Evolutionary conservation across 768 basidiomycete species (phyloP), one percentile per base, ranked within the genome.

Genomic region (Gelatoporia subvermispora): DNA sequence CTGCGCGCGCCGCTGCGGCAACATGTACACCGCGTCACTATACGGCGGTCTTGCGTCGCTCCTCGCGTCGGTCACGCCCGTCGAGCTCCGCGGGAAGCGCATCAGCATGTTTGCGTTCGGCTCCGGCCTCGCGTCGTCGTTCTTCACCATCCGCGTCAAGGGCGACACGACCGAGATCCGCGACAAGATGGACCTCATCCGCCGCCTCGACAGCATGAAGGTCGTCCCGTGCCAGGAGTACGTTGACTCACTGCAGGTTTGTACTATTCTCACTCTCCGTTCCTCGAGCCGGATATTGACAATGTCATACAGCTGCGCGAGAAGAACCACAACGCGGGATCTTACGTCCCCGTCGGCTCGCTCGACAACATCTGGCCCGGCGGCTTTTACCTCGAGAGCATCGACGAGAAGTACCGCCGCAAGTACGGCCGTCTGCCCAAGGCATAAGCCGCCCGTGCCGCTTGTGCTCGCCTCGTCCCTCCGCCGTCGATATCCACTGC

Each of bases 21-120:
- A 99, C 82, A 95, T 93, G 87, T 97, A 99, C 78, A 95, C 96
- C 11, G 96, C 87, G 13, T 94, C 92, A 15, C 76, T 99, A 10
- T 98, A 94, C 65, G 93, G 92, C 39, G 93, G 93, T 57, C 82
- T 99, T 51, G 88, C 94, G 35, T 92, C 89, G 8, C 74, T 98
- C 23, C 63, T 99, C 37, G 79, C 88, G 39, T 75, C 76, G 21
- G 79, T 90, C 35, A 81, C 84, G 58, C 84, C 89, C 8, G 67
- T 77, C 7, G 75, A 81, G 55, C 74, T 94, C 46, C 68, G 74
- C 60, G 85, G 81, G 70, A 96, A 93, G 77, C 84, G 93, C 22
- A 75, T 95, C 63, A 85, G 84, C 59, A 76, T 98, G 77, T 99
- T 93, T 75, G 91, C 91, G n/a, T 99, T 93, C 66, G 96, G 96